A percentile compares a stretch with the other conserved stretches of the same genome.
These are phyloP conservation scores for Beauveria sp. DNA, from an alignment of 2,329 filamentous ascomycete species.

Conservation along the genomic window DNA sequence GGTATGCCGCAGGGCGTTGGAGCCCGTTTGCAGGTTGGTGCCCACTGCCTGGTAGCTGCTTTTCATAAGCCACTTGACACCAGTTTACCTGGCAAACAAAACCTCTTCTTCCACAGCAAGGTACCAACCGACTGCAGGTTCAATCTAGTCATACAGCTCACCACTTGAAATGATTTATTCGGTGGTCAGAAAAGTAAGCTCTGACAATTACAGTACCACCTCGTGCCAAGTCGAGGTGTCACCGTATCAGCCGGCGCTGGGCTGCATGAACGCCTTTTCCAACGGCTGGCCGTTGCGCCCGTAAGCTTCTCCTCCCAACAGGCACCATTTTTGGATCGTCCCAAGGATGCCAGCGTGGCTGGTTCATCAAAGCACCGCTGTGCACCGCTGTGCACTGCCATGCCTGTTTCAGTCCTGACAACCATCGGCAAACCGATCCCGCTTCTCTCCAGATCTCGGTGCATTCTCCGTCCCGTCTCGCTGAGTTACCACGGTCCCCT, in stretches of 20 bases:
- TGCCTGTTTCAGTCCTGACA: constrained; percentile 1
- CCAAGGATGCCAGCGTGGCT: background rate
- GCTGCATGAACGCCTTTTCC: background rate
- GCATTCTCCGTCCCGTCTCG: background rate
- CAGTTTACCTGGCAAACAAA: too few species aligned
- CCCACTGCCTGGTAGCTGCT: background rate
- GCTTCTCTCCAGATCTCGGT: background rate
- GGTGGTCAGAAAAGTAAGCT: too few species aligned
- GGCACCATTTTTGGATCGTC: constrained; percentile 1
- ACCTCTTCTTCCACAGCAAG: too few species aligned
- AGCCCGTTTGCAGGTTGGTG: background rate
- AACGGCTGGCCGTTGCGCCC: background rate
- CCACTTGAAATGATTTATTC: too few species aligned
- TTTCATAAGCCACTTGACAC: too few species aligned
- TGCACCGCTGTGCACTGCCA: background rate
- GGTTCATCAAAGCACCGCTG: background rate
- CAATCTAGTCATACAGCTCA: too few species aligned
- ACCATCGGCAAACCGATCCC: background rate
- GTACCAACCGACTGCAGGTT: too few species aligned
- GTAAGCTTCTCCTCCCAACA: background rate
- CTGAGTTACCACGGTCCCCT: background rate
- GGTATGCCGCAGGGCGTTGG: background rate
- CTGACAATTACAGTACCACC: too few species aligned
- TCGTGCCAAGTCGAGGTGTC: too few species aligned
- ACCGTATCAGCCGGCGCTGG: background rate